phyloP scores from a whole-genome alignment of 2,329 filamentous ascomycete genomes.

The Phaeosphaeriaceae sp. region DNA sequence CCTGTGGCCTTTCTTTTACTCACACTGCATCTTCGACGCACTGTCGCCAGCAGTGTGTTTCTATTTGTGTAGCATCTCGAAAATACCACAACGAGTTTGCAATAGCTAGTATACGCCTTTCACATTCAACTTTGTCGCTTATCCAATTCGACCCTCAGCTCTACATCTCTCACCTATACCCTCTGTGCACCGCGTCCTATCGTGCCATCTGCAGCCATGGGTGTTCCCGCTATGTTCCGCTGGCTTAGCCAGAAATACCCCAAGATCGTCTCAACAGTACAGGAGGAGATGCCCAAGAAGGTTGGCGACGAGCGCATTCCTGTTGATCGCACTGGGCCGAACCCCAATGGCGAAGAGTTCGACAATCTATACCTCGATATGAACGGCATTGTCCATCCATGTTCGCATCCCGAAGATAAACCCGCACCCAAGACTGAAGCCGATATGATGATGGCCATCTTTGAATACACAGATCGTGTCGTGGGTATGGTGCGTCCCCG shows the following conservation, averaged over 20 bases:
- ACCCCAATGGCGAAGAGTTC: constrained; percentile 97
- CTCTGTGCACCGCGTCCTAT: constrained; percentile 15
- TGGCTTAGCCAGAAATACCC: constrained; percentile 98
- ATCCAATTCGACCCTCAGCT: constrained; percentile 9
- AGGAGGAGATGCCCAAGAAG: constrained; percentile 81
- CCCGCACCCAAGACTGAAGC: constrained; percentile 92
- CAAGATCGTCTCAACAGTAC: constrained; percentile 91
- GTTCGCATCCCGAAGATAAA: constrained; percentile 93
- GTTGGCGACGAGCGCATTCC: constrained; percentile 86
- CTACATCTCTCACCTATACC: constrained; percentile 3
- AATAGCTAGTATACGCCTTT: constrained; percentile 23
- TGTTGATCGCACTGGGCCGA: constrained; percentile 81
- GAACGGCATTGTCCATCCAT: constrained; percentile 99
- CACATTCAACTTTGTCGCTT: constrained; percentile 19
- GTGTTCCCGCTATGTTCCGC: constrained; percentile 92
- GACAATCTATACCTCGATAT: constrained; percentile 99
- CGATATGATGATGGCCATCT: constrained; percentile 99
- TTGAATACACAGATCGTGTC: constrained; percentile 97
- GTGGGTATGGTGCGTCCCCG: constrained; percentile 98
- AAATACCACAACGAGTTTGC: constrained; percentile 24
- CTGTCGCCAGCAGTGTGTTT: constrained; percentile 13
- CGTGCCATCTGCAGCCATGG: constrained; percentile 64
- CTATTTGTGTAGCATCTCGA: constrained; percentile 21
- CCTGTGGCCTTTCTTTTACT: constrained; percentile 15
- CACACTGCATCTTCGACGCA: constrained; percentile 18